Percentiles rank a stretch among this genome's conserved stretches.
phyloP scores from a whole-genome alignment of 495 filamentous ascomycete species.

The Collariella sp. region DNA sequence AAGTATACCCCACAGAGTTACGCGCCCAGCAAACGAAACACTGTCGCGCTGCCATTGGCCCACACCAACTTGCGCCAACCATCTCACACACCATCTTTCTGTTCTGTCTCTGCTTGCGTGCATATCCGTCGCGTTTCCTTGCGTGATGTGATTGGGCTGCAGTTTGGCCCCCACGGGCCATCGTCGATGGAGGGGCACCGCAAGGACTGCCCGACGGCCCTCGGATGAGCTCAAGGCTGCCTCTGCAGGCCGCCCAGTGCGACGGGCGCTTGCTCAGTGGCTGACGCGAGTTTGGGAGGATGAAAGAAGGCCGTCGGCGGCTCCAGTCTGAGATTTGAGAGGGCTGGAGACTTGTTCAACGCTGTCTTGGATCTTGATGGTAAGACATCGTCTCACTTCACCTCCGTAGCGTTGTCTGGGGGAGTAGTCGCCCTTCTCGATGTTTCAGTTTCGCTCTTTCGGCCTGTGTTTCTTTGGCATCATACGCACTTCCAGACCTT shows the following conservation, averaged over 20 bases:
- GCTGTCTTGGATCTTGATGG: too few species aligned
- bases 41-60: slow-evolving; percentile 6
- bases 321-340: too few species aligned
- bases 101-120: slow-evolving; percentile 7
- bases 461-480: too few species aligned
- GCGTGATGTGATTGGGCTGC: slow-evolving; percentile 3
- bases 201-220: slow-evolving; percentile 2
- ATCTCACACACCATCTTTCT: slow-evolving; percentile 1
- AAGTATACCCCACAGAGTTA: slow-evolving; percentile 5
- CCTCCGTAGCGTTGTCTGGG: too few species aligned
- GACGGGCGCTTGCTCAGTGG: neutral
- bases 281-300: neutral
- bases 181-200: neutral
- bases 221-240: neutral
- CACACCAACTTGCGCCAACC: neutral
- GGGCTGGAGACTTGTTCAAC: too few species aligned
- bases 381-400: too few species aligned
- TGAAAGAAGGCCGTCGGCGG: too few species aligned
- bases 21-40: slow-evolving; percentile 24
- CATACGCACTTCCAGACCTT: too few species aligned
- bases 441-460: too few species aligned
- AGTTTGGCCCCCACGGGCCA: neutral
- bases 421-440: too few species aligned
- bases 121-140: neutral
- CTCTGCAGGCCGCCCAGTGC: slow-evolving; percentile 8